A percentile compares a stretch with the other conserved stretches of the same genome.
Evolutionary conservation across 768 basidiomycete species (phyloP).

Genomic region (Hygrophorus russula): DNA sequence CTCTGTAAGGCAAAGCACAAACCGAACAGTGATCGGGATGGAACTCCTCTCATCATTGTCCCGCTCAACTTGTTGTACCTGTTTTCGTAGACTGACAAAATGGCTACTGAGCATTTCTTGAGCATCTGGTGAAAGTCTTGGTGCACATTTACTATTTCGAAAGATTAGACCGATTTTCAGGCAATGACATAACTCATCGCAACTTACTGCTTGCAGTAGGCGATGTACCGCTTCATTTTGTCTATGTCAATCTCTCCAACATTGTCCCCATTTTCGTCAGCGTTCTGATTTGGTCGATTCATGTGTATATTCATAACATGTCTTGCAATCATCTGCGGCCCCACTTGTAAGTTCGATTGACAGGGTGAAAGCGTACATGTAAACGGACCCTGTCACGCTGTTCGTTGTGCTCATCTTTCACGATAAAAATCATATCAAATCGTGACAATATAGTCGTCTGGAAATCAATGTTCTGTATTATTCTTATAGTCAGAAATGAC

Average conservation of each 20-base stretch:
- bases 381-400: constrained; percentile 68
- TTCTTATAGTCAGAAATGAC: background rate
- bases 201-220: constrained; percentile 86
- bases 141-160: constrained; percentile 78
- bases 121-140: constrained; percentile 84
- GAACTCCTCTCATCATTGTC: constrained; percentile 97
- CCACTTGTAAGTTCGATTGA: background rate
- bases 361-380: background rate
- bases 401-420: constrained; percentile 97
- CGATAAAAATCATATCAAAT: constrained; percentile 99
- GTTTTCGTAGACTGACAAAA: constrained; percentile 85
- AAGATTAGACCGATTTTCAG: background rate
- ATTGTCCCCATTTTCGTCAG: constrained; percentile 51
- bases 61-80: constrained; percentile 90
- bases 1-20: constrained; percentile 15
- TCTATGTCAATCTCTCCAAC: constrained; percentile 90
- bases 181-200: background rate
- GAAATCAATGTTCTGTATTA: constrained; percentile 79
- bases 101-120: constrained; percentile 95
- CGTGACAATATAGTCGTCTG: constrained; percentile 97
- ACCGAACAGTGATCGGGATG: constrained; percentile 97
- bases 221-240: constrained; percentile 96
- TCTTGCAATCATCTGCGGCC: constrained; percentile 74
- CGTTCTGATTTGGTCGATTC: constrained; percentile 67
- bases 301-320: constrained; percentile 99